Evolutionary conservation across 2,329 filamentous ascomycete species (phyloP).

Genomic region (Alternaria viburni): DNA sequence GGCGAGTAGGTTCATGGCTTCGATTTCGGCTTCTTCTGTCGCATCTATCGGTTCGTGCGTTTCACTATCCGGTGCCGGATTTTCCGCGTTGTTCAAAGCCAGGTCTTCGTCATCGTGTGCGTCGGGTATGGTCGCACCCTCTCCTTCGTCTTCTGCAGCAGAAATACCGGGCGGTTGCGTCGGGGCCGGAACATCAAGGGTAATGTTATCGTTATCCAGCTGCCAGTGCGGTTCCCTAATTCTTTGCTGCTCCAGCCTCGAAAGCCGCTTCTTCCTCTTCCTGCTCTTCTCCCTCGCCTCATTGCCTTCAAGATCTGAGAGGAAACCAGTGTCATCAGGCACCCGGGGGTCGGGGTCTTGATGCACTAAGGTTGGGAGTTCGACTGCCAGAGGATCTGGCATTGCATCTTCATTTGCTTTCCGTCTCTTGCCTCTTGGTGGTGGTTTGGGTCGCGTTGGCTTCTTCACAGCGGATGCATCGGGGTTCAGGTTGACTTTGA

Average conservation of each 20-base stretch:
- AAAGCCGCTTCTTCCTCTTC: slow-evolving; percentile 2
- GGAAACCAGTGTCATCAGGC: slow-evolving; percentile 8
- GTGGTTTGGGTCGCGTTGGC: neutral
- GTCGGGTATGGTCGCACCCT: neutral
- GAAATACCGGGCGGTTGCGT: neutral
- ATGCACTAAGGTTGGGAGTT: neutral
- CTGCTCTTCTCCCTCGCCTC: neutral
- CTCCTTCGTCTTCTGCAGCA: neutral
- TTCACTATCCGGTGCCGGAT: neutral
- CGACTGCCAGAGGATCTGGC: neutral
- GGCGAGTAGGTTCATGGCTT: neutral
- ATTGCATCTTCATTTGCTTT: neutral
- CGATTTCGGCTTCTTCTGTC: neutral
- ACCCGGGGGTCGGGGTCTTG: slow-evolving; percentile 4
- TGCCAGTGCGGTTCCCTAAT: slow-evolving; percentile 10
- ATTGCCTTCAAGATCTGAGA: slow-evolving; percentile 6
- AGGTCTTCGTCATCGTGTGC: neutral
- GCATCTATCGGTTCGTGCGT: neutral
- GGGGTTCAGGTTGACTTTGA: slow-evolving; percentile 8
- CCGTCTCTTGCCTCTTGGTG: slow-evolving; percentile 4
- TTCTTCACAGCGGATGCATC: slow-evolving; percentile 2
- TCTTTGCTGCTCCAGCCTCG: neutral
- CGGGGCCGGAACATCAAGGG: neutral
- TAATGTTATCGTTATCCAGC: neutral
- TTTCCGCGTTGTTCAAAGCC: neutral